These are phyloP conservation scores for Biancaea sappan DNA, from an alignment of 306 rosid species.

Conservation along the genomic window DNA sequence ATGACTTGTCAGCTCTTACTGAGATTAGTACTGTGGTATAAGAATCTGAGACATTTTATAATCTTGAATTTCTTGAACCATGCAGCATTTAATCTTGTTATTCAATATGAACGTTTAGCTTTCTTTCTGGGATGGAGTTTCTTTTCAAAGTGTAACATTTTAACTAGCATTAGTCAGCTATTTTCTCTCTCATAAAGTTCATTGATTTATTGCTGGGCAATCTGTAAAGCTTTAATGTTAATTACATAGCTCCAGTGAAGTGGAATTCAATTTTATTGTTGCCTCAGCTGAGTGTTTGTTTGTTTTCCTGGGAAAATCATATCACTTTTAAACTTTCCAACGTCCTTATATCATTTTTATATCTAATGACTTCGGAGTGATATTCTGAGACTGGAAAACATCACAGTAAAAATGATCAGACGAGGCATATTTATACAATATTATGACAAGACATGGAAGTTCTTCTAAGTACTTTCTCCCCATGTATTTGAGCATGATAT, in stretches of 20 bases:
- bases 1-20: constrained; percentile 1
- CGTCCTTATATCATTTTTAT: no score
- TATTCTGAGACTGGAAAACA: neutral
- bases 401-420: neutral
- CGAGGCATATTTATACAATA: neutral
- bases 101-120: neutral
- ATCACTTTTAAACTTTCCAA: no score
- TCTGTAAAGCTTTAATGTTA: constrained; percentile 11
- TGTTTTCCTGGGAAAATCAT: no score
- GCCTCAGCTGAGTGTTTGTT: neutral
- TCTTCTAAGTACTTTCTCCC: no score
- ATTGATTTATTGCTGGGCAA: neutral
- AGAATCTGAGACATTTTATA: constrained; percentile 26
- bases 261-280: constrained; percentile 17
- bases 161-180: neutral
- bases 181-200: constrained; percentile 24
- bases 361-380: neutral
- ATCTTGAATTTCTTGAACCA: constrained; percentile 18
- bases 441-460: neutral
- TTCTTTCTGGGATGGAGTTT: constrained; percentile 14
- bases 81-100: constrained; percentile 11
- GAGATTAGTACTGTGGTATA: constrained; percentile 5
- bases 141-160: constrained; percentile 5
- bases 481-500: neutral
- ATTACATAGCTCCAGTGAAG: neutral